A percentile compares a stretch with the other conserved stretches of the same genome.
Conservation (phyloP, 345 rosid genomes). For the Ricinus communis region DNA sequence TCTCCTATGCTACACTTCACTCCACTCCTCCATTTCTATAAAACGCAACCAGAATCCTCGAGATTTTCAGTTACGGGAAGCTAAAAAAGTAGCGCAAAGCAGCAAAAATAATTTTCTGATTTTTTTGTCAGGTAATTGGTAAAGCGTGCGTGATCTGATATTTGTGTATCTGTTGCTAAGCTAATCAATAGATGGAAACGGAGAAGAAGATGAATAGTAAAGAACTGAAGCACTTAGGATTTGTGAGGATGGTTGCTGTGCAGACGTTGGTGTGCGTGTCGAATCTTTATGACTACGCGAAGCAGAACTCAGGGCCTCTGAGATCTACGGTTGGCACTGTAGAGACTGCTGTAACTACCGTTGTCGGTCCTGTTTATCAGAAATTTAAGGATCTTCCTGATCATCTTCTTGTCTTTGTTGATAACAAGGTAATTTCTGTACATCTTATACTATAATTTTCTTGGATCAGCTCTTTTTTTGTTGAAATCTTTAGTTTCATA, state of each 20-base stretch:
- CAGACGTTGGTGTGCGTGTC: slow-evolving; percentile 46
- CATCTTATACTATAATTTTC: too few species aligned
- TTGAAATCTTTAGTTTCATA: not conserved
- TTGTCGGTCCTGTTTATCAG: slow-evolving; percentile 61
- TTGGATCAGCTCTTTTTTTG: not conserved
- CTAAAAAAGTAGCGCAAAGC: not conserved
- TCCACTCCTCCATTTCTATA: not conserved
- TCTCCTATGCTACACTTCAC: not conserved
- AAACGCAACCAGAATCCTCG: slow-evolving; percentile 6
- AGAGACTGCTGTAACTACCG: slow-evolving; percentile 63
- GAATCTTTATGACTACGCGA: slow-evolving; percentile 65
- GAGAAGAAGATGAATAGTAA: slow-evolving; percentile 31
- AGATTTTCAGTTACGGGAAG: not conserved
- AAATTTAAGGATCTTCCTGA: slow-evolving; percentile 66
- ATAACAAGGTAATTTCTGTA: slow-evolving; percentile 68
- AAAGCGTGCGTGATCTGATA: too few species aligned
- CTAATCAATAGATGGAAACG: too few species aligned
- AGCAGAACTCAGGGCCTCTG: slow-evolving; percentile 75
- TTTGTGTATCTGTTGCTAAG: too few species aligned
- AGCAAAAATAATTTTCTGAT: not conserved
- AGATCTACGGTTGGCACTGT: slow-evolving; percentile 65
- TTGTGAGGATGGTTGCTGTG: slow-evolving; percentile 63
- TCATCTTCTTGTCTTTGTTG: slow-evolving; percentile 63
- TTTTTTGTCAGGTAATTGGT: too few species aligned
- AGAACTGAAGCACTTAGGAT: slow-evolving; percentile 67